A percentile compares a stretch with the other conserved stretches of the same genome.
Evolutionary conservation across 495 filamentous ascomycete genomes (phyloP).

Genomic region (Xylaria palmicola): DNA sequence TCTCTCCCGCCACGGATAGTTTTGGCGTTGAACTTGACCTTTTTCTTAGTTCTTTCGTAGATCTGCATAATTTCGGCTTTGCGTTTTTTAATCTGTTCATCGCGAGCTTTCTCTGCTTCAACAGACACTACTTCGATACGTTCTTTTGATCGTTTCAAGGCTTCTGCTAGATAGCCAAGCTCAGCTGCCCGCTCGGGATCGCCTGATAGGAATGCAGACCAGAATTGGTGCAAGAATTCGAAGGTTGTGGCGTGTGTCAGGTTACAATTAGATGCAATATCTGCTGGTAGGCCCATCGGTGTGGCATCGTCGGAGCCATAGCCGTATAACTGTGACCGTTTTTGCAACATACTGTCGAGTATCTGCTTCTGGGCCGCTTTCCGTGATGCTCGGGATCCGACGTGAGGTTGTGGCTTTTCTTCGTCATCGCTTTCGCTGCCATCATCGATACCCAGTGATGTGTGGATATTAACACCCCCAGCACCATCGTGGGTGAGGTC

Average conservation of each 20-base stretch:
- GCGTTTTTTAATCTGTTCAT: constrained; percentile 59
- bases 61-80: constrained; percentile 68
- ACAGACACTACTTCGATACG: constrained; percentile 78
- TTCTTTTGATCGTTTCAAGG: constrained; percentile 70
- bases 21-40: constrained; percentile 61
- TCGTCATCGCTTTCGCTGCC: constrained; percentile 68
- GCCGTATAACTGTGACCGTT: constrained; percentile 54
- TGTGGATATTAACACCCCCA: constrained; percentile 56
- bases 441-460: constrained; percentile 59
- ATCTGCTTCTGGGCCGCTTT: constrained; percentile 57
- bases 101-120: constrained; percentile 72
- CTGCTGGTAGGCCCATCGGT: constrained; percentile 61
- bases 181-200: constrained; percentile 74
- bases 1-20: constrained; percentile 69
- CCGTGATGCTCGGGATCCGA: constrained; percentile 58
- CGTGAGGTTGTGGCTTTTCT: constrained; percentile 43
- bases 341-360: constrained; percentile 48
- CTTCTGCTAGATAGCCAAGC: constrained; percentile 72
- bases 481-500: constrained; percentile 45
- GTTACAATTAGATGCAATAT: constrained; percentile 68
- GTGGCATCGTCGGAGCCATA: constrained; percentile 40
- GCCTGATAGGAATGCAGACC: constrained; percentile 82
- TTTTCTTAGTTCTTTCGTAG: constrained; percentile 67
- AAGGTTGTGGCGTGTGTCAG: constrained; percentile 89
- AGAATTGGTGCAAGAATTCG: constrained; percentile 96